Percentiles rank a stretch among this genome's conserved stretches.
Evolutionary conservation across 495 filamentous ascomycete genomes (phyloP).

Genomic region (Lineolata rhizophorae): DNA sequence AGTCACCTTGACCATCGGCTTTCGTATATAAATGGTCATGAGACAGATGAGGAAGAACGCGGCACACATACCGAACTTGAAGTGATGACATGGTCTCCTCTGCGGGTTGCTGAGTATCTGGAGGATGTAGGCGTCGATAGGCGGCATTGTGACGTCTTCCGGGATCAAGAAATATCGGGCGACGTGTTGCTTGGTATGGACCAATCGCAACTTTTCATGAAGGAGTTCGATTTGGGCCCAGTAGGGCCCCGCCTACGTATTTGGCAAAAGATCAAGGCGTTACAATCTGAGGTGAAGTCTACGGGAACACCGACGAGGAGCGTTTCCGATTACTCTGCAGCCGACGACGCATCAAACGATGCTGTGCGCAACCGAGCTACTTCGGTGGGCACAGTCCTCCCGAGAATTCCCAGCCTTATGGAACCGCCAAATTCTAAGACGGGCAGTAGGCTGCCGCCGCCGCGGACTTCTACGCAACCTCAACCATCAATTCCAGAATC

Average conservation of each 20-base stretch:
- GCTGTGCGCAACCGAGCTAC: conserved; percentile 17
- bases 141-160: conserved; percentile 76
- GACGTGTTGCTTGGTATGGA: conserved; percentile 89
- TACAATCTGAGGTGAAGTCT: conserved; percentile 56
- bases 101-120: conserved; percentile 66
- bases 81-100: conserved; percentile 39
- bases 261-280: conserved; percentile 81
- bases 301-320: conserved; percentile 16
- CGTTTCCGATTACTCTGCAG: conserved; percentile 8
- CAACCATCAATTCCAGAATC: conserved; percentile 20
- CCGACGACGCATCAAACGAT: conserved; percentile 8
- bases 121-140: conserved; percentile 61
- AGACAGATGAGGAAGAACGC: conserved; percentile 24
- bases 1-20: conserved; percentile 50
- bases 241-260: conserved; percentile 72
- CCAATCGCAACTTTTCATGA: conserved; percentile 77
- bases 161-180: conserved; percentile 88
- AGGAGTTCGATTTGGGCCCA: conserved; percentile 84
- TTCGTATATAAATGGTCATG: conserved; percentile 73
- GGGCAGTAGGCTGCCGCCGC: conserved; percentile 19
- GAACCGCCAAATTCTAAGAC: conserved; percentile 16
- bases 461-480: no score
- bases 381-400: conserved; percentile 28
- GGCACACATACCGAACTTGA: conserved; percentile 20
- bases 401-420: conserved; percentile 35